Percentiles rank a stretch among this genome's conserved stretches.
phyloP scores from a whole-genome alignment of 257 asterid genomes.

The Gardenia jasminoides region DNA sequence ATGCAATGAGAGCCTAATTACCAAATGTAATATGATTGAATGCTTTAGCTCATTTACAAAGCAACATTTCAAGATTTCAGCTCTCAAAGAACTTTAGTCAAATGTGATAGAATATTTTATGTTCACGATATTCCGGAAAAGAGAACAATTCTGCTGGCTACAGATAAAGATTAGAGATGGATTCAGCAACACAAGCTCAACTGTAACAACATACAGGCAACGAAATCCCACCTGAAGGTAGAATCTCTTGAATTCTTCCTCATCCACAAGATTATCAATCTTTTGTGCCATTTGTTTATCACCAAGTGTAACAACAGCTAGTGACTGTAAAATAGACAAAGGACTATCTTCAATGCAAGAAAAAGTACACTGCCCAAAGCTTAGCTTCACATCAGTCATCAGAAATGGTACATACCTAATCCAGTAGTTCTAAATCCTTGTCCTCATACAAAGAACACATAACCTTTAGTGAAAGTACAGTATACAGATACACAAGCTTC shows the following conservation, averaged over 20 bases:
- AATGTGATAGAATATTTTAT: background rate
- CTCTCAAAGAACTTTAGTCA: background rate
- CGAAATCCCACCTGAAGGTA: slow-evolving; percentile 80
- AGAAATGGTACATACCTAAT: background rate
- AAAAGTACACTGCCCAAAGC: background rate
- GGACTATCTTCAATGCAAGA: background rate
- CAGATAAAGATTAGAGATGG: background rate
- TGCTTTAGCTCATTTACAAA: background rate
- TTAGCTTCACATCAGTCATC: background rate
- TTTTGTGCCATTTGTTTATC: slow-evolving; percentile 95
- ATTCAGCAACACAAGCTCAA: slow-evolving; percentile 5
- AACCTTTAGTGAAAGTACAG: background rate
- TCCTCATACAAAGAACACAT: background rate
- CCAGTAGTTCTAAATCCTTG: background rate
- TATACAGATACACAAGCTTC: background rate
- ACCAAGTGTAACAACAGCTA: slow-evolving; percentile 97
- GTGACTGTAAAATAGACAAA: slow-evolving; percentile 43
- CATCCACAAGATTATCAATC: slow-evolving; percentile 90
- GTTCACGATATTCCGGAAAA: background rate
- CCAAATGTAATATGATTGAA: background rate
- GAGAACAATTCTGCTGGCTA: background rate
- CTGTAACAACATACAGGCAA: slow-evolving; percentile 7
- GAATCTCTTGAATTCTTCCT: slow-evolving; percentile 93
- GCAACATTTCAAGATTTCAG: background rate
- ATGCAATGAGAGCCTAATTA: background rate